Percentiles rank a stretch among this genome's conserved stretches.
Conservation (phyloP, 768 basidiomycete genomes). For the Heimioporus sp. region DNA sequence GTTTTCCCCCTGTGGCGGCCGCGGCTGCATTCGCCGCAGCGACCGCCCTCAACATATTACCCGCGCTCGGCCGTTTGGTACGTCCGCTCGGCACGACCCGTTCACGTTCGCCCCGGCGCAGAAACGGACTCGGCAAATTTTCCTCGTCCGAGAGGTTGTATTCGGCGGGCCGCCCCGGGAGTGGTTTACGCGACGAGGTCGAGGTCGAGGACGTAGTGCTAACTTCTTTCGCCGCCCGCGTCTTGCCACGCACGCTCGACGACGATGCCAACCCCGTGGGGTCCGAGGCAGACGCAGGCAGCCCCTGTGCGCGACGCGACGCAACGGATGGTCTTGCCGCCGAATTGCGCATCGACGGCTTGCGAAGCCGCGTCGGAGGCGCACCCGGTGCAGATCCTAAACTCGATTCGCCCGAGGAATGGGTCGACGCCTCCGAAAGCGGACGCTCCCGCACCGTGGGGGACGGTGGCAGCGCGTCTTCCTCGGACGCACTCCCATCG, state of each 20-base stretch:
- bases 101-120: conserved; percentile 54
- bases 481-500: conserved; percentile 31
- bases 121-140: conserved; percentile 82
- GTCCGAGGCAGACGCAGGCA: conserved; percentile 42
- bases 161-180: conserved; percentile 34
- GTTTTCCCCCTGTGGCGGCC: conserved; percentile 17
- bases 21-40: conserved; percentile 53
- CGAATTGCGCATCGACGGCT: conserved; percentile 54
- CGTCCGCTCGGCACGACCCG: conserved; percentile 6
- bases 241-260: conserved; percentile 16
- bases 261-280: conserved; percentile 31
- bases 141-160: conserved; percentile 80
- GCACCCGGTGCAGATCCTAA: conserved; percentile 18
- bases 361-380: conserved; percentile 51
- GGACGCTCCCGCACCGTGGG: conserved; percentile 45
- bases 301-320: conserved; percentile 3
- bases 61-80: conserved; percentile 47
- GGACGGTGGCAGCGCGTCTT: conserved; percentile 40
- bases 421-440: conserved; percentile 25
- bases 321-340: conserved; percentile 27
- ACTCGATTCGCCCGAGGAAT: conserved; percentile 22
- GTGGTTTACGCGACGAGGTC: conserved; percentile 14
- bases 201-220: too few relatives aligned
- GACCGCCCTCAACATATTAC: conserved; percentile 54
- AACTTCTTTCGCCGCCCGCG: neutral